Evolutionary conservation across 2,329 filamentous ascomycete genomes (phyloP), one percentile per base, ranked within the genome.

Genomic region (Microascus cirrosus): DNA sequence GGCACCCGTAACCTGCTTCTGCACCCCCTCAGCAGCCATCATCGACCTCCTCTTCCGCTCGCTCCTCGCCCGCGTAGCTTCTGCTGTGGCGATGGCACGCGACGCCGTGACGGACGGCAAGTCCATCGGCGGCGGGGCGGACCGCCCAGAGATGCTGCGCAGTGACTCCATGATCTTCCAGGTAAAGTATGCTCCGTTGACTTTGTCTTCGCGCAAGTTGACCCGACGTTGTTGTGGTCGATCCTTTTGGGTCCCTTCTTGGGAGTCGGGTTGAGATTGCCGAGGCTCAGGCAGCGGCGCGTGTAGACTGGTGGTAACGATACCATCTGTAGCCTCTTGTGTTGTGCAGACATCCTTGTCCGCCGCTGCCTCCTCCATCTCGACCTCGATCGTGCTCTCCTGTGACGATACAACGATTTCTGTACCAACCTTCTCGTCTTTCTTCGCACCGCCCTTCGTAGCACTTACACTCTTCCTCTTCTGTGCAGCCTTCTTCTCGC

Each of bases 171-270:
- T 59, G 42, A 79, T 75, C 61, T 74, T 78, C 59, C 68, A 64
- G 1, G 70, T 69, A 60, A 75, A 71, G 60, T 75, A 77, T 0
- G 75, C 77, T 0, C 69, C 76, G 25, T 74, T 76, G 13, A 65
- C 67, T 60, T 72, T 77, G 59, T 77, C 74, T 56, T 79, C 77
- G 6, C 75, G 74, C 34, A 74, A 61, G 2, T 5, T 56, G 57
- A 32, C 55, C 36, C 39, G 18, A 24, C 18, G 2, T 53, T 13
- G 36, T 22, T 53, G 15, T 24, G 22, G n/a, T 8, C 11, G 45
- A 20, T 12, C 22, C 15, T 55, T 42, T 36, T 55, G 48, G 1
- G 36, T 34, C 2, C 18, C 32, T 25, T 59, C 34, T 52, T 20
- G 25, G 22, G 54, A 25, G 48, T 53, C 54, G 48, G 12, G 15